A percentile compares a stretch with the other conserved stretches of the same genome.
Evolutionary conservation across 2,329 filamentous ascomycete species (phyloP).

Genomic region (Cordyceps fumosorosea): DNA sequence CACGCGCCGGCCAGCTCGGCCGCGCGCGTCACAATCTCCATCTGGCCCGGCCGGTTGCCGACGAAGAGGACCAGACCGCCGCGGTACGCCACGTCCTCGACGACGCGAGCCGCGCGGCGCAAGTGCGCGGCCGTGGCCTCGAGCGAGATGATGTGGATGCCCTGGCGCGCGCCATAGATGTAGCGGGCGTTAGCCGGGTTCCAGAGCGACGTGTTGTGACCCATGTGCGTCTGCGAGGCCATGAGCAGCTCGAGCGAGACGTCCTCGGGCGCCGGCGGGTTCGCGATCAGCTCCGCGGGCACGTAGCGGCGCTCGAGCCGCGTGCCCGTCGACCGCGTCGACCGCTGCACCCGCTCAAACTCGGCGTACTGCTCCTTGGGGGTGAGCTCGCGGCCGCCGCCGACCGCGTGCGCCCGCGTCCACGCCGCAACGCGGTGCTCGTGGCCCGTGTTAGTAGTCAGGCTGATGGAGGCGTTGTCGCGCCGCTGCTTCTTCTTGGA

Average conservation of each 20-base stretch:
- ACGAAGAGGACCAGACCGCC: conserved; percentile 88
- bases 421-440: conserved; percentile 16
- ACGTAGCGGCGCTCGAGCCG: conserved; percentile 50
- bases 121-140: conserved; percentile 85
- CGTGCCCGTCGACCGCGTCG: conserved; percentile 44
- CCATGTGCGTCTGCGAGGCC: conserved; percentile 81
- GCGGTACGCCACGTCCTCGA: conserved; percentile 74
- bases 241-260: conserved; percentile 87
- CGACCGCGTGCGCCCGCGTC: conserved; percentile 28
- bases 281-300: conserved; percentile 57
- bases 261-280: conserved; percentile 71
- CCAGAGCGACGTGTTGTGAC: conserved; percentile 86
- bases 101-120: conserved; percentile 85
- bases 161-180: conserved; percentile 84
- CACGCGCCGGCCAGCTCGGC: conserved; percentile 72
- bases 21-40: conserved; percentile 71
- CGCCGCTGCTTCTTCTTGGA: conserved; percentile 28
- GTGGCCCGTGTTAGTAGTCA: conserved; percentile 23
- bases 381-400: conserved; percentile 27
- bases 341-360: conserved; percentile 32
- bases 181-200: conserved; percentile 91
- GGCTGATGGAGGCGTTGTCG: conserved; percentile 27
- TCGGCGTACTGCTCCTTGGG: conserved; percentile 34
- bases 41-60: conserved; percentile 77
- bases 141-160: conserved; percentile 87